These are phyloP conservation scores for Raffaelea ambrosiae DNA, from an alignment of 2,329 filamentous ascomycete genomes.

Conservation along the genomic window DNA sequence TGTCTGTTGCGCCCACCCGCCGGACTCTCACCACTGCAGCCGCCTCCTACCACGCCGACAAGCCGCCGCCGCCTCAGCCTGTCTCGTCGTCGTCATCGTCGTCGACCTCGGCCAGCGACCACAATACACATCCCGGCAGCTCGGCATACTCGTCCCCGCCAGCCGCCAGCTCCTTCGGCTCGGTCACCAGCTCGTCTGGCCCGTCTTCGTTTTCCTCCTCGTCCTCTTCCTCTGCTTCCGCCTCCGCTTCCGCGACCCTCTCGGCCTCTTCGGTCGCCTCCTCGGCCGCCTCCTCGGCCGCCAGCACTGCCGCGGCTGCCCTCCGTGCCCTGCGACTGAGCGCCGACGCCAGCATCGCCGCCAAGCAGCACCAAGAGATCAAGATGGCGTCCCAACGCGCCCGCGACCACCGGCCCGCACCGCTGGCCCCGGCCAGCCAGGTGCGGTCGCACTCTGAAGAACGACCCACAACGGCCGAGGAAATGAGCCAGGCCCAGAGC, in stretches of 20 bases:
- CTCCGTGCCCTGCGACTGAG: neutral
- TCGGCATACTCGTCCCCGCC: too few species aligned
- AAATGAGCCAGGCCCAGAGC: constrained; percentile 4
- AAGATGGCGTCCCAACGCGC: too few species aligned
- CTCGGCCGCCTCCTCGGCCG: constrained; percentile 7
- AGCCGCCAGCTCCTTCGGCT: too few species aligned
- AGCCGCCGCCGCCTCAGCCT: constrained; percentile 7
- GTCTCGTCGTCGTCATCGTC: too few species aligned
- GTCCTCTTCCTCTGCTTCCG: neutral
- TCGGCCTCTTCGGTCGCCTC: constrained; percentile 1
- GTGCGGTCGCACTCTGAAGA: constrained; percentile 10
- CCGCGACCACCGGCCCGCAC: constrained; percentile 11
- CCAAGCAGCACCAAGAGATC: neutral
- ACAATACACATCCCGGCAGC: too few species aligned
- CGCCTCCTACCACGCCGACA: constrained; percentile 8
- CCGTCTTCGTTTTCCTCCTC: neutral
- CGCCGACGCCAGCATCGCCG: neutral
- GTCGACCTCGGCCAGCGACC: too few species aligned
- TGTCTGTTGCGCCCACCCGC: constrained; percentile 14
- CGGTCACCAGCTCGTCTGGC: neutral
- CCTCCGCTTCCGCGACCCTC: neutral
- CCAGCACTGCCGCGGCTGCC: neutral
- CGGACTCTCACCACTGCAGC: constrained; percentile 12
- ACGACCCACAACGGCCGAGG: constrained; percentile 5
- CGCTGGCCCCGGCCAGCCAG: constrained; percentile 13